These are phyloP conservation scores for Hemisphaericaspora xylofermentans DNA, from an alignment of 1,139 yeast species.

Conservation along the genomic window DNA sequence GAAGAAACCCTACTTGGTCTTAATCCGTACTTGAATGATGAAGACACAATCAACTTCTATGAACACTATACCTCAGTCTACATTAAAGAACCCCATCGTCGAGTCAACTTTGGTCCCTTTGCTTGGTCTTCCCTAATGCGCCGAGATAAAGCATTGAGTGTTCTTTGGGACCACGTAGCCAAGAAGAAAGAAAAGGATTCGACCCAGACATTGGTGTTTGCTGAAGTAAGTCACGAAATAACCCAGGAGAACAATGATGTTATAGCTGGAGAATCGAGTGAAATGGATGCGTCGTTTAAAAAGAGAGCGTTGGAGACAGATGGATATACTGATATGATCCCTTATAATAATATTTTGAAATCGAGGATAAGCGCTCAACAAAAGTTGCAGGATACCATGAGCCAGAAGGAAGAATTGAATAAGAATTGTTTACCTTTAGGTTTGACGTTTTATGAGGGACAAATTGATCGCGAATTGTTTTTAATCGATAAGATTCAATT, in stretches of 20 bases:
- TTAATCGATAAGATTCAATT: constrained; percentile 32
- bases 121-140: constrained; percentile 49
- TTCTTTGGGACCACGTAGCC: constrained; percentile 32
- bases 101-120: constrained; percentile 49
- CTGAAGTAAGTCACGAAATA: constrained; percentile 19
- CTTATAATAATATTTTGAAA: constrained; percentile 29
- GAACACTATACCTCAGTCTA: constrained; percentile 43
- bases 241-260: constrained; percentile 27
- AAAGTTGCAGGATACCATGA: neutral
- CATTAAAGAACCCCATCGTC: constrained; percentile 31
- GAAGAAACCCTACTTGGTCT: constrained; percentile 15
- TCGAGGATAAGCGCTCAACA: constrained; percentile 14
- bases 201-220: constrained; percentile 20
- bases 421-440: constrained; percentile 27
- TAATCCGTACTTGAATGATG: constrained; percentile 25
- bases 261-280: constrained; percentile 17
- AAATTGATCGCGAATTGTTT: constrained; percentile 30
- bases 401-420: constrained; percentile 14
- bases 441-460: constrained; percentile 29
- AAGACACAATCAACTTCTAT: constrained; percentile 40
- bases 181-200: constrained; percentile 26
- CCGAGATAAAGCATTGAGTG: constrained; percentile 45
- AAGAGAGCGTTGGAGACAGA: constrained; percentile 35
- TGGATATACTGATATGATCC: constrained; percentile 37
- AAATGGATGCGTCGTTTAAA: constrained; percentile 22